These are phyloP conservation scores for Taphrina confusa DNA, from an alignment of 1,139 yeast genomes.

Conservation along the genomic window DNA sequence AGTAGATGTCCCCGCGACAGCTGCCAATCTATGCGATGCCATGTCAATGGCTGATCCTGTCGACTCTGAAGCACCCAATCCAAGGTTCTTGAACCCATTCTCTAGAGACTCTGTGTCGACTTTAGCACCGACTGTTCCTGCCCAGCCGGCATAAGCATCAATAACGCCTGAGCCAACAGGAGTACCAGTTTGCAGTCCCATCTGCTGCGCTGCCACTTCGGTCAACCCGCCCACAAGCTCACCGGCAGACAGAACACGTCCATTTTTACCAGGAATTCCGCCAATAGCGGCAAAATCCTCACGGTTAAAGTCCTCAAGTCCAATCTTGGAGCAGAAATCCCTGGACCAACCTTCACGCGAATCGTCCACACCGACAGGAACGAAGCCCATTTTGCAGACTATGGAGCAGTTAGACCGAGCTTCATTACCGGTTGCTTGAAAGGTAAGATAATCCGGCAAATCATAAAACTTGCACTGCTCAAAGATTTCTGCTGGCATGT, in stretches of 20 bases:
- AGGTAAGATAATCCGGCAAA: constrained; percentile 85
- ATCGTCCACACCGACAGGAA: constrained; percentile 87
- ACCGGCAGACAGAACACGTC: constrained; percentile 80
- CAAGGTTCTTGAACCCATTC: constrained; percentile 46
- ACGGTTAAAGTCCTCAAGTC: constrained; percentile 72
- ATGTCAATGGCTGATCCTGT: constrained; percentile 39
- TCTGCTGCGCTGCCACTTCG: constrained; percentile 68
- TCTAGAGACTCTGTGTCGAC: constrained; percentile 55
- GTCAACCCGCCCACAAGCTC: constrained; percentile 76
- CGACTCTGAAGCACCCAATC: constrained; percentile 49
- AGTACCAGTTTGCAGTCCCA: constrained; percentile 78
- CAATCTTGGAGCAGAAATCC: constrained; percentile 68
- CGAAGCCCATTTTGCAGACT: constrained; percentile 93
- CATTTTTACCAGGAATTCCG: constrained; percentile 73
- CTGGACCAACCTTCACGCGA: constrained; percentile 86
- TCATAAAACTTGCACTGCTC: constrained; percentile 80
- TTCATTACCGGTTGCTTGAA: constrained; percentile 82
- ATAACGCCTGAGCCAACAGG: constrained; percentile 93
- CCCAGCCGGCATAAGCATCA: constrained; percentile 98
- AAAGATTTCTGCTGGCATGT: constrained; percentile 69
- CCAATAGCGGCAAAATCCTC: constrained; percentile 79
- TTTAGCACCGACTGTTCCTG: constrained; percentile 94
- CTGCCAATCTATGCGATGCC: constrained; percentile 85
- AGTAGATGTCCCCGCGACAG: constrained; percentile 97
- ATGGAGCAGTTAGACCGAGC: constrained; percentile 85